Evolutionary conservation across 345 rosid species (phyloP), one percentile per base, ranked within the genome.

Genomic region (Syzygium grande): DNA sequence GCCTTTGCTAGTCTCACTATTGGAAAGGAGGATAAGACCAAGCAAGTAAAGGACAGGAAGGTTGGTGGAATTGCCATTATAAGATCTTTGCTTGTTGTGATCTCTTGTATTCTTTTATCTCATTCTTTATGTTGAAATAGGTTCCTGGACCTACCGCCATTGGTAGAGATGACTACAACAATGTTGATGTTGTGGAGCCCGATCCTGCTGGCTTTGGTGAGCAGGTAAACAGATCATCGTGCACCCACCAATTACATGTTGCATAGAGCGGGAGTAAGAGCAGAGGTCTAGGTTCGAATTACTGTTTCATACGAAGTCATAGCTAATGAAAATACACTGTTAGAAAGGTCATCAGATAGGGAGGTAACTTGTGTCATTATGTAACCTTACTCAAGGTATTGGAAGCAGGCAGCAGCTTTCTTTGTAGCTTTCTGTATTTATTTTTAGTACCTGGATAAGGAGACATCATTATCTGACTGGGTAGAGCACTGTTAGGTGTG

Each of bases 121-220:
- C 85, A 55, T 38, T 78, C 79, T 83, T 87, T 89, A 51, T 91
- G 63, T 79, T 88, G 86, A 59, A 87, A 84, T 92, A 95, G 99
- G 94, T 92, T 90, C 86, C 90, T 79, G 89, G 91, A 87, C 92
- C 88, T 86, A 56, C 92, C 54, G 65, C 86, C 14, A 78, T 91
- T 61, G 91, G 73, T 91, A 91, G 93, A 88, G 99, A 98, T 51
- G 99, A 95, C 65, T 91, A 87, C 86, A 89, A 88, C 84, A 90
- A 68, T 87, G 46, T 84, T 23, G 99, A 98, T 29, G 59, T 90
- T 88, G 90, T 89, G 86, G 99, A 94, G 85, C 90, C 98, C 8
- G 99, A 96, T 92, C 95, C 97, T 85, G 92, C 92, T 84, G 99
- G 95, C 89, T 96, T 98, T 84, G 93, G 90, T 41, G 95, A 93